These are phyloP conservation scores for Lichtheimia hyalospora DNA, from an alignment of 371 early-diverging fungal species.

Conservation along the genomic window DNA sequence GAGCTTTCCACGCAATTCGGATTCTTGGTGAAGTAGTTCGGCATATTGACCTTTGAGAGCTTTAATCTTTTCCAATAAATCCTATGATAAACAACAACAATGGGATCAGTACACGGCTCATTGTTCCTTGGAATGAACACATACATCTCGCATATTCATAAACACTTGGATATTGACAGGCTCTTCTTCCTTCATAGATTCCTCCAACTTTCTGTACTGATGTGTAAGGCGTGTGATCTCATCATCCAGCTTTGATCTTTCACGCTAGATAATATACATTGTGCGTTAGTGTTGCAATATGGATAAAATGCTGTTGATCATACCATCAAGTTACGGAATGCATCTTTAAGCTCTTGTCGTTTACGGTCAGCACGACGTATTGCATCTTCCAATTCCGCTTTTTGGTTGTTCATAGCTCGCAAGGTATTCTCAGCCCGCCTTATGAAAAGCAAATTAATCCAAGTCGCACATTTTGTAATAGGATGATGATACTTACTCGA, in stretches of 20 bases:
- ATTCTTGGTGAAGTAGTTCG: constrained; percentile 5
- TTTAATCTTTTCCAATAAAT: constrained; percentile 14
- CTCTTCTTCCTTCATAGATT: constrained; percentile 61
- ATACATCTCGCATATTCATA: constrained; percentile 49
- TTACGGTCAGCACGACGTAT: not conserved
- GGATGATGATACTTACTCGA: constrained; percentile 26
- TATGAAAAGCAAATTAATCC: no score
- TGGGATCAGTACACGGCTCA: not conserved
- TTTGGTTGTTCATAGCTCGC: not conserved
- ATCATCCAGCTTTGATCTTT: no score
- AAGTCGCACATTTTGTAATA: not conserved
- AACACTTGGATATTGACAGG: constrained; percentile 62
- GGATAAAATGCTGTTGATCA: no score
- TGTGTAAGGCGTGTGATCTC: no score
- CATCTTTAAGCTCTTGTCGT: no score
- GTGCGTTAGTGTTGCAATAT: no score
- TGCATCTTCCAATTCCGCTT: constrained; percentile 36
- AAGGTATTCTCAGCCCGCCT: not conserved
- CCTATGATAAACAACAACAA: not conserved
- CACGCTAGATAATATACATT: no score
- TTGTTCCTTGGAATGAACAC: not conserved
- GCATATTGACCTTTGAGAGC: constrained; percentile 14
- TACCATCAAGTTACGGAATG: no score
- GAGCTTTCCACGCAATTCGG: not conserved
- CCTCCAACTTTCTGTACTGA: constrained; percentile 20